These are phyloP conservation scores for Dictyostelium firmibasis DNA, from an alignment of 78 protist genomes.

Conservation along the genomic window DNA sequence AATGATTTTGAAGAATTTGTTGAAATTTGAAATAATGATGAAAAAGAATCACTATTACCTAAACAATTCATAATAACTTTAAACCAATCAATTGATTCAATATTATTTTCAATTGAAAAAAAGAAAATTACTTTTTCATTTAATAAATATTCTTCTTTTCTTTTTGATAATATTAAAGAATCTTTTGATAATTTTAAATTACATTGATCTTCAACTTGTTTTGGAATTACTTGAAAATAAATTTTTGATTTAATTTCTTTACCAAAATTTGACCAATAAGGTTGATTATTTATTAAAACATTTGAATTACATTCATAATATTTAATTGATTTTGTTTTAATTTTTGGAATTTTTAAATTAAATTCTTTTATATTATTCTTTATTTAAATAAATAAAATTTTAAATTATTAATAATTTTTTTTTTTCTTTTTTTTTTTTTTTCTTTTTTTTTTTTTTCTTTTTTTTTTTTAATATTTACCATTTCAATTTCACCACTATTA, in stretches of 20 bases:
- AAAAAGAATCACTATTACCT: not conserved
- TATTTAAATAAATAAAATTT: not conserved
- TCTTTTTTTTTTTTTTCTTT: too few species aligned
- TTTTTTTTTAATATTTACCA: not conserved
- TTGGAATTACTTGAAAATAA: not conserved
- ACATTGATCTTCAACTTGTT: not conserved
- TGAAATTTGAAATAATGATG: not conserved
- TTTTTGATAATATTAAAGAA: not conserved
- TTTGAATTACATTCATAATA: not conserved
- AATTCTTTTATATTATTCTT: not conserved
- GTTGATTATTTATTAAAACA: not conserved
- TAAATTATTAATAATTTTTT: not conserved
- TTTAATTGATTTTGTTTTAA: not conserved
- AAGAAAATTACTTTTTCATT: not conserved
- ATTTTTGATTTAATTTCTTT: not conserved
- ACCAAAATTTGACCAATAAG: not conserved
- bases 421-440: too few species aligned
- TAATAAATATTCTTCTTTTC: not conserved
- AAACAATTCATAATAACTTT: not conserved
- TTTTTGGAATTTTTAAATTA: not conserved
- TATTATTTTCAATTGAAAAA: not conserved
- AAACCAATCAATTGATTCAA: not conserved
- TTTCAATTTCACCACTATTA: not conserved
- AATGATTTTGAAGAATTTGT: not conserved
- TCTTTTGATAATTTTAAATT: not conserved